Conservation (phyloP, 2,329 filamentous ascomycete genomes). For the Samsoniella hepiali region DNA sequence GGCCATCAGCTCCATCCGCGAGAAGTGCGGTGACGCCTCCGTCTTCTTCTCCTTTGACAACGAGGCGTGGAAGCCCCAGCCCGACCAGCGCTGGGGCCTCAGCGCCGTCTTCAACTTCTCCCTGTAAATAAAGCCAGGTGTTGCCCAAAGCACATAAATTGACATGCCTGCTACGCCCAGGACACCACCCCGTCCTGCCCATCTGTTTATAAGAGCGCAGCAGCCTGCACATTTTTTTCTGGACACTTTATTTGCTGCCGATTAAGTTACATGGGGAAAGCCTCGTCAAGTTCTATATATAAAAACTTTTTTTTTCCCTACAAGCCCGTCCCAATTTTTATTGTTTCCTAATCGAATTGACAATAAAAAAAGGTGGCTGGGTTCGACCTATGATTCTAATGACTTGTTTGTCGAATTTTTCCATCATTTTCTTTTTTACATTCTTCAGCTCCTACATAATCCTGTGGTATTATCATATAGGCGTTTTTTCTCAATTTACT, state of each 20-base stretch:
- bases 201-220: slow-evolving; percentile 13
- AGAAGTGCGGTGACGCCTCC: slow-evolving; percentile 61
- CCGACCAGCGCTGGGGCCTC: slow-evolving; percentile 69
- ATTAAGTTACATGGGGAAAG: neutral
- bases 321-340: neutral
- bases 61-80: slow-evolving; percentile 77
- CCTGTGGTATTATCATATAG: too few relatives aligned
- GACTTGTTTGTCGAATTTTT: neutral
- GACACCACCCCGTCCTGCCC: neutral
- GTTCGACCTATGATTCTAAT: neutral
- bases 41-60: slow-evolving; percentile 80
- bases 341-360: neutral
- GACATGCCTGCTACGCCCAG: slow-evolving; percentile 6
- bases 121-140: slow-evolving; percentile 17
- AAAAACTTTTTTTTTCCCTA: slow-evolving; percentile 7
- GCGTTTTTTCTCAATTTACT: too few relatives aligned
- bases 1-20: slow-evolving; percentile 70
- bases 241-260: slow-evolving; percentile 9
- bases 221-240: slow-evolving; percentile 12
- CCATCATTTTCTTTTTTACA: too few relatives aligned
- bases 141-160: slow-evolving; percentile 1
- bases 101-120: slow-evolving; percentile 22
- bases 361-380: neutral
- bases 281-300: slow-evolving; percentile 14
- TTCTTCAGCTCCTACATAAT: too few relatives aligned